These are phyloP conservation scores for Russula emetica DNA, from an alignment of 768 basidiomycete species.

Conservation along the genomic window DNA sequence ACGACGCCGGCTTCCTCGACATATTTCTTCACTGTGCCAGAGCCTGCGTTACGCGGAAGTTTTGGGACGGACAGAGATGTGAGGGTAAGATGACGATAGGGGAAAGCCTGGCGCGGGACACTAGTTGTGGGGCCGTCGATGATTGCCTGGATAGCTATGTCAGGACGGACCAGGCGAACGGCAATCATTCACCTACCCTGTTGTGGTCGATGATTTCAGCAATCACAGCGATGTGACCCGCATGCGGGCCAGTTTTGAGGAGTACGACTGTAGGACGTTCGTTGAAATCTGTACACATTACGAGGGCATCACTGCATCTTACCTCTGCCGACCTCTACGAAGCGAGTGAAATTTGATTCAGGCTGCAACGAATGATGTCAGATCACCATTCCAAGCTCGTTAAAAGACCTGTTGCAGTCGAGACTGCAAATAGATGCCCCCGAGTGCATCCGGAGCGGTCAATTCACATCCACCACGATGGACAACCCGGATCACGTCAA, in stretches of 20 bases:
- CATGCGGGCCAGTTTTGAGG: constrained; percentile 79
- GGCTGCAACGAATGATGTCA: constrained; percentile 1
- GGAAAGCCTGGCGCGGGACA: constrained; percentile 88
- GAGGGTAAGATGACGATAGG: constrained; percentile 89
- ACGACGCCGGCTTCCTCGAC: constrained; percentile 80
- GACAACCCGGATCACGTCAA: not conserved
- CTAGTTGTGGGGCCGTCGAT: constrained; percentile 90
- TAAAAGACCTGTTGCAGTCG: not conserved
- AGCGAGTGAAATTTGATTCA: constrained; percentile 87
- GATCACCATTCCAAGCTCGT: not conserved
- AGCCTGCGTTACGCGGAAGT: constrained; percentile 83
- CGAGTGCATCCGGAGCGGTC: not conserved
- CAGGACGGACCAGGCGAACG: not conserved
- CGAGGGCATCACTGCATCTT: constrained; percentile 28
- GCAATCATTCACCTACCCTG: constrained; percentile 55
- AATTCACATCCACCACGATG: constrained; percentile 11
- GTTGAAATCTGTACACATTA: not conserved
- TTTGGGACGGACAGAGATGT: constrained; percentile 78
- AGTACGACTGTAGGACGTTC: constrained; percentile 66
- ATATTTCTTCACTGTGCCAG: constrained; percentile 77
- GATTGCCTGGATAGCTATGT: constrained; percentile 61
- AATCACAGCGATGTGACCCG: constrained; percentile 91
- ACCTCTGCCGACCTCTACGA: constrained; percentile 98
- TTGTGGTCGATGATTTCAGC: constrained; percentile 99
- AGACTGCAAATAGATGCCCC: not conserved